phyloP scores from a whole-genome alignment of 2,329 filamentous ascomycete genomes.

The Pseudogymnoascus sp. region DNA sequence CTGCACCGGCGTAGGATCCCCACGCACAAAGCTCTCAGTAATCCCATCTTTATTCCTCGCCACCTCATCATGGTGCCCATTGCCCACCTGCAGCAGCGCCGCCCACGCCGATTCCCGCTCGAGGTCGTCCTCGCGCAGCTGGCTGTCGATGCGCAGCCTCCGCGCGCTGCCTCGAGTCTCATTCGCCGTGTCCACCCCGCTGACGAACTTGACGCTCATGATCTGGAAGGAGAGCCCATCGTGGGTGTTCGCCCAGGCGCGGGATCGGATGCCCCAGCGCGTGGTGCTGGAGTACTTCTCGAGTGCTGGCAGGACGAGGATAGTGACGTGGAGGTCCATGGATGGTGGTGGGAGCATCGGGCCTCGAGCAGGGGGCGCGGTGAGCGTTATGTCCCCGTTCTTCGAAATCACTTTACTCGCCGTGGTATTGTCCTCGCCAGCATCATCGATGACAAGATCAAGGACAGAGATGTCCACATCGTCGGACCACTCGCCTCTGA shows the following conservation, averaged over 20 bases:
- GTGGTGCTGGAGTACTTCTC: constrained; percentile 69
- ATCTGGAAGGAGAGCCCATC: constrained; percentile 75
- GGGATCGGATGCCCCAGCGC: constrained; percentile 73
- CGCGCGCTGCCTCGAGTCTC: constrained; percentile 38
- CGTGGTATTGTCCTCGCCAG: constrained; percentile 18
- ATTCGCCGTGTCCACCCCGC: constrained; percentile 54
- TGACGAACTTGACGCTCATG: constrained; percentile 74
- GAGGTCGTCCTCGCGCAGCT: constrained; percentile 16
- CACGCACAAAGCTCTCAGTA: constrained; percentile 9
- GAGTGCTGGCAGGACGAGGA: constrained; percentile 74
- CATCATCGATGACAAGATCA: constrained; percentile 41
- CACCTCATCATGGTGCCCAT: not conserved
- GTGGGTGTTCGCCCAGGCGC: constrained; percentile 62
- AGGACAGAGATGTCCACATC: constrained; percentile 67
- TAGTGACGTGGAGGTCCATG: constrained; percentile 78
- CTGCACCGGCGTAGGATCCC: not conserved
- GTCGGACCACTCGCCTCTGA: constrained; percentile 79
- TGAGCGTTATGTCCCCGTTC: constrained; percentile 37
- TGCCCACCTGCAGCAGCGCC: not conserved
- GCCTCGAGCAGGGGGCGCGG: constrained; percentile 48
- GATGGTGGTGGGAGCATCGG: constrained; percentile 59
- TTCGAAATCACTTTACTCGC: constrained; percentile 26
- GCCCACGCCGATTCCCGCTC: constrained; percentile 14
- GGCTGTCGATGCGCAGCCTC: constrained; percentile 20
- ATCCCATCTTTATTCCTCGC: not conserved